phyloP scores from a whole-genome alignment of 176 grass and related monocot species.

The Dendrocalamus sinicus region DNA sequence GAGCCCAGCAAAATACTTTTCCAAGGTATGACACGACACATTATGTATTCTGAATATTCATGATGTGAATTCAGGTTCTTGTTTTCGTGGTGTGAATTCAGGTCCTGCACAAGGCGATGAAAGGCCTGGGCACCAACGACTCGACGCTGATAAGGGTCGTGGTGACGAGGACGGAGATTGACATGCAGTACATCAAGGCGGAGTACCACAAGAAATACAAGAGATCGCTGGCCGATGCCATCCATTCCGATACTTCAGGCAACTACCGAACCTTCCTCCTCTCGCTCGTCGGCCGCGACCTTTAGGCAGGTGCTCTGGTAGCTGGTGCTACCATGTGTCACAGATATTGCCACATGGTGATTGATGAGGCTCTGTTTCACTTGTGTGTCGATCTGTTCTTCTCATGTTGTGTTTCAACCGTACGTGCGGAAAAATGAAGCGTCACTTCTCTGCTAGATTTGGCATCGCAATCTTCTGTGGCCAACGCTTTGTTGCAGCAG shows the following conservation, averaged over 20 bases:
- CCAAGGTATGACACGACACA: slow-evolving; percentile 47
- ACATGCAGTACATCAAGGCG: slow-evolving; percentile 91
- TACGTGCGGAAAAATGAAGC: background rate
- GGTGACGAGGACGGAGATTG: slow-evolving; percentile 73
- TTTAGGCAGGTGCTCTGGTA: slow-evolving; percentile 5
- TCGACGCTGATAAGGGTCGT: slow-evolving; percentile 63
- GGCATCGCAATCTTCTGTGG: background rate
- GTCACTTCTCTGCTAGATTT: background rate
- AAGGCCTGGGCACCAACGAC: slow-evolving; percentile 80
- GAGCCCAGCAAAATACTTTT: slow-evolving; percentile 75
- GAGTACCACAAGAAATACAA: slow-evolving; percentile 77
- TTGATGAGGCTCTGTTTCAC: background rate
- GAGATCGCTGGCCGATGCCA: slow-evolving; percentile 61
- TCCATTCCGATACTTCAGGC: slow-evolving; percentile 82
- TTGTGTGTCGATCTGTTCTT: background rate
- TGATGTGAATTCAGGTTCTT: background rate
- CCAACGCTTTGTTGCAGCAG: background rate
- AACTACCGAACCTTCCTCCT: slow-evolving; percentile 94
- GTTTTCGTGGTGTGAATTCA: background rate
- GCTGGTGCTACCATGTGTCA: background rate
- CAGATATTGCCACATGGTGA: background rate
- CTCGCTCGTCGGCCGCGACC: slow-evolving; percentile 65
- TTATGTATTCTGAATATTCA: background rate
- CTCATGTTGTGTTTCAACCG: background rate
- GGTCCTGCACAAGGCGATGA: slow-evolving; percentile 81